Conservation (phyloP, 140 eudicot species). For the Senecio squalidus region DNA sequence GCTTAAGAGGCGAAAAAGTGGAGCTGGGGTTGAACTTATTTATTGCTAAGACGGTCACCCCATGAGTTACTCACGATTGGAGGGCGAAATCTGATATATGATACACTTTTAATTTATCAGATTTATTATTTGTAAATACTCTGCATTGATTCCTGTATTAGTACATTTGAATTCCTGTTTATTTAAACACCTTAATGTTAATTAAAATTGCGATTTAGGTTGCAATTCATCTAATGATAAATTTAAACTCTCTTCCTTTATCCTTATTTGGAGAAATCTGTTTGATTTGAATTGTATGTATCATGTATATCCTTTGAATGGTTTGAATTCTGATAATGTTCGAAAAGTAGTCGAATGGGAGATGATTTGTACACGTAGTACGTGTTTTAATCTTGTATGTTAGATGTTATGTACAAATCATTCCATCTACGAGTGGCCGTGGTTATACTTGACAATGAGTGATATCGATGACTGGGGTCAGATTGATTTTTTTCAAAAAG, state of each 20-base stretch:
- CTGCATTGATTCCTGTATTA: conserved; percentile 12
- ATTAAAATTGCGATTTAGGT: conserved; percentile 4
- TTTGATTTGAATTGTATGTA: no score
- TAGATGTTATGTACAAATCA: no score
- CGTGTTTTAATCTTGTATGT: no score
- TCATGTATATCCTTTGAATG: no score
- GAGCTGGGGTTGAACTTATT: neutral
- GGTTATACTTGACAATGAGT: no score
- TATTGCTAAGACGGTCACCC: neutral
- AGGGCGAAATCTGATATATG: conserved; percentile 8
- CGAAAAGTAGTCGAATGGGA: no score
- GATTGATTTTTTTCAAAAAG: no score
- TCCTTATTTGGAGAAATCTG: no score
- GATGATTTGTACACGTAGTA: no score
- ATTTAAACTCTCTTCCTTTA: neutral
- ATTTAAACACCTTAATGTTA: conserved; percentile 11
- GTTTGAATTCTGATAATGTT: no score
- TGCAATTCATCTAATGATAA: conserved; percentile 1
- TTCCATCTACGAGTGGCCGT: no score
- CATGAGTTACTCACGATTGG: conserved; percentile 1
- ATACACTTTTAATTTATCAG: conserved; percentile 18
- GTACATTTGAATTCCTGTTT: conserved; percentile 13
- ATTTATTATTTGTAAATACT: conserved; percentile 25
- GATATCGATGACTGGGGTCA: no score
- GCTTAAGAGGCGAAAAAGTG: conserved; percentile 8